Conservation (phyloP, 2,329 filamentous ascomycete species). For the Cladorrhinum sp. region DNA sequence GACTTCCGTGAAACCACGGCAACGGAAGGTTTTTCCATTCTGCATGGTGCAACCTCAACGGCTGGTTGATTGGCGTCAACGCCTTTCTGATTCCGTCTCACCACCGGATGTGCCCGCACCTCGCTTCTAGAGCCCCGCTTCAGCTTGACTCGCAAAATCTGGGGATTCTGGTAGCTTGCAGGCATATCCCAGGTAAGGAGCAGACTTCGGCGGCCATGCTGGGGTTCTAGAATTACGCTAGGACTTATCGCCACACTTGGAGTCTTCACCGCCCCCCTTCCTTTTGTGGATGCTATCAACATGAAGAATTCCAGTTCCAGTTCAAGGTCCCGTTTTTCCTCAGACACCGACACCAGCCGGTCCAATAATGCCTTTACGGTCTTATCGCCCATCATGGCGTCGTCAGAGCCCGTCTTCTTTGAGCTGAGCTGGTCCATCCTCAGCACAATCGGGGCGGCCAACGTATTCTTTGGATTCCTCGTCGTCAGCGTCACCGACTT, state of each 20-base stretch:
- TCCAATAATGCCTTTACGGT: not conserved
- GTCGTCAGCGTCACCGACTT: conserved; percentile 42
- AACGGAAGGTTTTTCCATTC: too few species aligned
- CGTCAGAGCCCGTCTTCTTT: conserved; percentile 26
- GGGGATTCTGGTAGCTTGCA: not conserved
- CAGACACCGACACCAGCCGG: not conserved
- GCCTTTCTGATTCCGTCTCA: too few species aligned
- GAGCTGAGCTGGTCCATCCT: conserved; percentile 45
- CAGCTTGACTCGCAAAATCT: not conserved
- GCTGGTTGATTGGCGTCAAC: too few species aligned
- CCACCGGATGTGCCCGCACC: too few species aligned
- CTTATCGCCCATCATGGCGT: not conserved
- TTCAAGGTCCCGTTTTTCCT: not conserved
- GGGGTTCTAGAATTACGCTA: not conserved
- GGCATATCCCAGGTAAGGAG: not conserved
- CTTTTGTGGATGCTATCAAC: not conserved
- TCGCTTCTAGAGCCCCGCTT: not conserved
- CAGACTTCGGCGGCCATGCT: not conserved
- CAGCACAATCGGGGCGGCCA: conserved; percentile 42
- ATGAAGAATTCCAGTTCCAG: not conserved
- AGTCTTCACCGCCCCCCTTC: not conserved
- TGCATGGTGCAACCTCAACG: too few species aligned
- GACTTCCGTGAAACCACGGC: too few species aligned
- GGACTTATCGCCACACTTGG: not conserved
- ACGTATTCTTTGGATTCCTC: conserved; percentile 38